Evolutionary conservation across 352 stramenopile species (phyloP).

Genomic region (Achlya hypogyna): DNA sequence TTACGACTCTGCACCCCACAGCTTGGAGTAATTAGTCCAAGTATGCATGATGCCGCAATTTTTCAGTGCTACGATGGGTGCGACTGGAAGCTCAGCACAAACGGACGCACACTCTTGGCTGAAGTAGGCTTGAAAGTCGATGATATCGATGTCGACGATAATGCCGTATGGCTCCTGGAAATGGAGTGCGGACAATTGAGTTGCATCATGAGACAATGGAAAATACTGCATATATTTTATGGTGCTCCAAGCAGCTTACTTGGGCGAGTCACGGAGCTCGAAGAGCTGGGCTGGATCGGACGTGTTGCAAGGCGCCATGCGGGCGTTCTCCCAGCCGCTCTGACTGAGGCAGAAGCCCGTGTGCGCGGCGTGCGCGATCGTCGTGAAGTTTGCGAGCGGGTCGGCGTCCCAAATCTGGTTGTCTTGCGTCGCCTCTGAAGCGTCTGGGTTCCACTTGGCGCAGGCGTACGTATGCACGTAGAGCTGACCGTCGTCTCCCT

Average conservation of each 20-base stretch:
- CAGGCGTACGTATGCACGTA: slow-evolving; percentile 1
- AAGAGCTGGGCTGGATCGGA: not conserved
- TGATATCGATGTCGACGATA: too few species aligned
- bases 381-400: not conserved
- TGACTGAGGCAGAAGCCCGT: slow-evolving; percentile 5
- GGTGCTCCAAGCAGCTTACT: not conserved
- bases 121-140: too few species aligned
- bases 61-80: too few species aligned
- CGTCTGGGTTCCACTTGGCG: not conserved
- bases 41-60: too few species aligned
- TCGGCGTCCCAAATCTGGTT: not conserved
- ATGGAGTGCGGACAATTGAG: not conserved
- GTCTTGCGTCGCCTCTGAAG: not conserved
- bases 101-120: too few species aligned
- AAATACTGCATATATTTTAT: too few species aligned
- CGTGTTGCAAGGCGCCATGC: not conserved
- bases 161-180: too few species aligned
- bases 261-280: not conserved
- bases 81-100: too few species aligned
- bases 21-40: too few species aligned
- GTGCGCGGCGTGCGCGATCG: not conserved
- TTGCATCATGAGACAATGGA: not conserved
- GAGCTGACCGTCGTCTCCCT: not conserved
- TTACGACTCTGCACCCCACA: too few species aligned
- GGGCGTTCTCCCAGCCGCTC: not conserved